Conservation (phyloP, 2,329 filamentous ascomycete genomes). For the Talaromyces pinophilus region DNA sequence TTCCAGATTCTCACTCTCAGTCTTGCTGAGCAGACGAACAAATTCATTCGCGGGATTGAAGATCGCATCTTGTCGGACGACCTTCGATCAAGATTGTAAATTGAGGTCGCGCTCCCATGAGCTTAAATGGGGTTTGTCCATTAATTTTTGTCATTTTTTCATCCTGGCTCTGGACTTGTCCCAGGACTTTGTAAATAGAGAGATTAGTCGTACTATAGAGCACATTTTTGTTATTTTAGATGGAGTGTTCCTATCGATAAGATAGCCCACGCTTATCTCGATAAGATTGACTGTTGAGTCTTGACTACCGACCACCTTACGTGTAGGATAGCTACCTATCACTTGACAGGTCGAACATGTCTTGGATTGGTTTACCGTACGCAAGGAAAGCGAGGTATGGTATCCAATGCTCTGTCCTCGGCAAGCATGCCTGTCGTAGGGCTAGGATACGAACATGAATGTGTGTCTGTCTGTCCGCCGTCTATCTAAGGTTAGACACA, state of each 20-base stretch:
- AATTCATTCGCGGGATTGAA: slow-evolving; percentile 81
- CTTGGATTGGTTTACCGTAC: background rate
- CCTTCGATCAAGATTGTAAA: slow-evolving; percentile 50
- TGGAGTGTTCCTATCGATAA: background rate
- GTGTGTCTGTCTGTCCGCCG: background rate
- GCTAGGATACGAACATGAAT: slow-evolving; percentile 1
- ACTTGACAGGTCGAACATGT: background rate
- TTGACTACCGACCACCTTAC: background rate
- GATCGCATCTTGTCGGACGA: slow-evolving; percentile 54
- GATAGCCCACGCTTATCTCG: background rate
- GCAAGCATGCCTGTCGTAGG: slow-evolving; percentile 7
- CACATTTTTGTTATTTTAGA: background rate
- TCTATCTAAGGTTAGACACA: slow-evolving; percentile 3
- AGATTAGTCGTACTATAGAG: slow-evolving; percentile 1
- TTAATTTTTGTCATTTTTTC: background rate
- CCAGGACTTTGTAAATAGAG: slow-evolving; percentile 6
- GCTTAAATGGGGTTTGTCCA: background rate
- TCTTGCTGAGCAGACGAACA: slow-evolving; percentile 95
- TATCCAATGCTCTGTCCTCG: background rate
- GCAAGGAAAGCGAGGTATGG: slow-evolving; percentile 4
- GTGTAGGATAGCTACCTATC: background rate
- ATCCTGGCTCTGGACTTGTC: background rate
- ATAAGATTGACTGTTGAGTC: background rate
- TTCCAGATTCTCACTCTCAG: slow-evolving; percentile 80
- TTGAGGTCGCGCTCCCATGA: background rate